These are phyloP conservation scores for Chytriomyces sp. DNA, from an alignment of 192 early-diverging fungal genomes.

Conservation along the genomic window DNA sequence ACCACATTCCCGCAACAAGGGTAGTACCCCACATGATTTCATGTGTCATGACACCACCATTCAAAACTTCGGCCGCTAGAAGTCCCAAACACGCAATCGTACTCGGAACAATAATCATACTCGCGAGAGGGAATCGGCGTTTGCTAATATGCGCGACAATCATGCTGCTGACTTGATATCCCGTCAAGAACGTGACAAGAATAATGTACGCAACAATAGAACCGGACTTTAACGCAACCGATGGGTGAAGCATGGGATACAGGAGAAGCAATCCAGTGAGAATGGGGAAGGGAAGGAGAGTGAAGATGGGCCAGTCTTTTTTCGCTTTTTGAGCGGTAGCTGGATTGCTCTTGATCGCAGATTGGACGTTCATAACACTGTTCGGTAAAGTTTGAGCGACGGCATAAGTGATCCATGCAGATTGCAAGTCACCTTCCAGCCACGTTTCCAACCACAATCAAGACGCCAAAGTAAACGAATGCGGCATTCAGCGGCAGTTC, in stretches of 20 bases:
- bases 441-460: constrained; percentile 60
- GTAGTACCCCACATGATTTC: constrained; percentile 42
- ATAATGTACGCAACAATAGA: constrained; percentile 67
- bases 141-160: constrained; percentile 88
- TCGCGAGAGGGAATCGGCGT: constrained; percentile 77
- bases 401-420: constrained; percentile 38
- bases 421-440: constrained; percentile 53
- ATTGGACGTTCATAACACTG: constrained; percentile 16
- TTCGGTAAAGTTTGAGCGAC: background rate
- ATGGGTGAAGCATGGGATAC: constrained; percentile 60
- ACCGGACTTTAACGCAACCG: background rate
- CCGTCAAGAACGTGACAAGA: constrained; percentile 76
- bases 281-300: constrained; percentile 72
- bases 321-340: constrained; percentile 61
- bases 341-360: constrained; percentile 59
- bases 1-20: constrained; percentile 24
- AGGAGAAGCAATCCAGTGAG: constrained; percentile 54
- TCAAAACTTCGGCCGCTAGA: constrained; percentile 14
- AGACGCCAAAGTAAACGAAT: constrained; percentile 56
- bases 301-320: constrained; percentile 54
- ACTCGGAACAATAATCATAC: constrained; percentile 44
- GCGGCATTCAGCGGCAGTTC: constrained; percentile 54
- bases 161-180: constrained; percentile 81
- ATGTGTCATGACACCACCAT: constrained; percentile 33
- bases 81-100: constrained; percentile 19